These are phyloP conservation scores for Mychonastes homosphaera DNA, from an alignment of 139 green algal genomes.

Conservation along the genomic window DNA sequence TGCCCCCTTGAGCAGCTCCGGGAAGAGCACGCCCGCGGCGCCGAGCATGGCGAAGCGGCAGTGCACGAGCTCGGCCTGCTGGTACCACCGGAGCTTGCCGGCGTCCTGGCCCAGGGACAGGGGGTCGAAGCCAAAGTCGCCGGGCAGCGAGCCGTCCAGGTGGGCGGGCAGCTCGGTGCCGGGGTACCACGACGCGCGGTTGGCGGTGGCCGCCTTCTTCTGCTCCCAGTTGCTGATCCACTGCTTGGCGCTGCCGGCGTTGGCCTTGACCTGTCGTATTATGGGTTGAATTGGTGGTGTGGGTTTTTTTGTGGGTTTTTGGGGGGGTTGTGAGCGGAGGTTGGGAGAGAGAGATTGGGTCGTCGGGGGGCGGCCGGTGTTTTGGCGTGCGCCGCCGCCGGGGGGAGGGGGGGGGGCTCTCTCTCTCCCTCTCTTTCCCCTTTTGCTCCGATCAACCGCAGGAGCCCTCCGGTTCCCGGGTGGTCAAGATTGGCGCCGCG, in stretches of 20 bases:
- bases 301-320: no score
- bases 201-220: slow-evolving; percentile 20
- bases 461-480: no score
- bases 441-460: no score
- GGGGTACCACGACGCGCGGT: slow-evolving; percentile 31
- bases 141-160: slow-evolving; percentile 35
- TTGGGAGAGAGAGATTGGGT: no score
- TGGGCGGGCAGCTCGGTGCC: slow-evolving; percentile 22
- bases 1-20: slow-evolving; percentile 25
- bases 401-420: no score
- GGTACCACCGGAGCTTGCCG: slow-evolving; percentile 24
- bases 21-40: slow-evolving; percentile 53
- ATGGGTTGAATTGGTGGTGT: no score
- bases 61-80: slow-evolving; percentile 41
- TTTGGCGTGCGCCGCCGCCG: no score
- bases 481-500: no score
- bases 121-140: slow-evolving; percentile 65
- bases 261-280: background rate
- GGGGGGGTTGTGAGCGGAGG: no score
- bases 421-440: no score
- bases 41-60: slow-evolving; percentile 52
- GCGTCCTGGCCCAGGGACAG: slow-evolving; percentile 41
- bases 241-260: slow-evolving; percentile 11
- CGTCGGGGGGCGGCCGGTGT: no score
- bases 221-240: slow-evolving; percentile 27